Conservation (phyloP, 179 eudicot genomes). For the Beta macrorhiza region DNA sequence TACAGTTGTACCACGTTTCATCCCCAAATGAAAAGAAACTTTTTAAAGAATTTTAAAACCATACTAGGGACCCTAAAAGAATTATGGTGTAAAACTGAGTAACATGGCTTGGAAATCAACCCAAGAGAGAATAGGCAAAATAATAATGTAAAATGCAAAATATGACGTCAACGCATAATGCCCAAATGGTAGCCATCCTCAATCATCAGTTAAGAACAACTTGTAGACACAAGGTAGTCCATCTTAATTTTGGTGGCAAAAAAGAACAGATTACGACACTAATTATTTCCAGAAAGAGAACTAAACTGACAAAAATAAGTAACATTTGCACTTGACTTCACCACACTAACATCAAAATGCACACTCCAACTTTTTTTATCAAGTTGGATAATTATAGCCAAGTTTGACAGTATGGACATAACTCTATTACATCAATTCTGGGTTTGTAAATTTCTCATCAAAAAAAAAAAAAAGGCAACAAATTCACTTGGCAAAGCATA, state of each 20-base stretch:
- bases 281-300: too few species aligned
- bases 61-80: background rate
- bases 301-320: too few species aligned
- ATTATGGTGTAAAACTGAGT: background rate
- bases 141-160: background rate
- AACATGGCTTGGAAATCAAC: background rate
- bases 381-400: background rate
- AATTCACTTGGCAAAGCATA: background rate
- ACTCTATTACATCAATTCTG: background rate
- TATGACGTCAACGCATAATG: background rate
- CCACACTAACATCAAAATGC: background rate
- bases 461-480: background rate
- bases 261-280: background rate
- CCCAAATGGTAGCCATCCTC: background rate
- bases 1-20: background rate
- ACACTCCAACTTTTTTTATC: background rate
- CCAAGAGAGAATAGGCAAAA: background rate
- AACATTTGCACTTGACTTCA: background rate
- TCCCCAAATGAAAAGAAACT: too few species aligned
- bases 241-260: background rate
- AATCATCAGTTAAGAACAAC: background rate
- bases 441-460: background rate
- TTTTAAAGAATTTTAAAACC: too few species aligned
- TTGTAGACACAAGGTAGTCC: background rate
- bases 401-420: background rate